Evolutionary conservation across 768 basidiomycete species (phyloP).

Genomic region (Mycena pura): DNA sequence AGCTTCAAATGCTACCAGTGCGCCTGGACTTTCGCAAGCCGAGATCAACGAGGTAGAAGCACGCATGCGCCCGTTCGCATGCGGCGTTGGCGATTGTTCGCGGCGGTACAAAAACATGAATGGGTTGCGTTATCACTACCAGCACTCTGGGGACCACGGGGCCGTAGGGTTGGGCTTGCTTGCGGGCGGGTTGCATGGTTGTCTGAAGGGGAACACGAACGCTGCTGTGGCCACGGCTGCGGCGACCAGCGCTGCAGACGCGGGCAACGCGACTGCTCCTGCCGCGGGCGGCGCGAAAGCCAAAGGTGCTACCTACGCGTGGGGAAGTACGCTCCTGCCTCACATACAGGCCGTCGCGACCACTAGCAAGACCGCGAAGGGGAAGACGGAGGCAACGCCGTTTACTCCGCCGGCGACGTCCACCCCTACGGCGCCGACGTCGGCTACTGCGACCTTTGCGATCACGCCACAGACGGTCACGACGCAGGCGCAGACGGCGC

Average conservation of each 20-base stretch:
- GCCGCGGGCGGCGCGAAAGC: neutral
- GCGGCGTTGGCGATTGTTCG: slow-evolving; percentile 85
- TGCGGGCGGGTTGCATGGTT: slow-evolving; percentile 74
- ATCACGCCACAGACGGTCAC: slow-evolving; percentile 6
- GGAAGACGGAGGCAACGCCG: slow-evolving; percentile 14
- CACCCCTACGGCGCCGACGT: slow-evolving; percentile 3
- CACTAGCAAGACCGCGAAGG: neutral
- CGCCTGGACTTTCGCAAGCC: slow-evolving; percentile 25
- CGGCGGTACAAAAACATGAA: slow-evolving; percentile 99
- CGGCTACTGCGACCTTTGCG: neutral
- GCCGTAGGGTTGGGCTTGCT: slow-evolving; percentile 85
- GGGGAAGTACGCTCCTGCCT: slow-evolving; percentile 28
- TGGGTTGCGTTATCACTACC: slow-evolving; percentile 94
- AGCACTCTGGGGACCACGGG: slow-evolving; percentile 96
- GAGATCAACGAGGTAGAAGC: slow-evolving; percentile 53
- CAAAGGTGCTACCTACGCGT: slow-evolving; percentile 25
- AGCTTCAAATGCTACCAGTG: no score
- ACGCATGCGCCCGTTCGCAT: slow-evolving; percentile 83
- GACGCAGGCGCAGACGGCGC: neutral
- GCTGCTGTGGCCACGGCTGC: neutral
- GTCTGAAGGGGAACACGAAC: slow-evolving; percentile 34
- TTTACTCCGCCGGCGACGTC: slow-evolving; percentile 11
- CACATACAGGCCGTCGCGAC: slow-evolving; percentile 26
- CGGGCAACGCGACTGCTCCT: neutral
- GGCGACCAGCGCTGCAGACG: slow-evolving; percentile 21